A percentile compares a stretch with the other conserved stretches of the same genome.
These are phyloP conservation scores for Ceratocystis lukuohia DNA, from an alignment of 2,329 filamentous ascomycete genomes.

Conservation along the genomic window DNA sequence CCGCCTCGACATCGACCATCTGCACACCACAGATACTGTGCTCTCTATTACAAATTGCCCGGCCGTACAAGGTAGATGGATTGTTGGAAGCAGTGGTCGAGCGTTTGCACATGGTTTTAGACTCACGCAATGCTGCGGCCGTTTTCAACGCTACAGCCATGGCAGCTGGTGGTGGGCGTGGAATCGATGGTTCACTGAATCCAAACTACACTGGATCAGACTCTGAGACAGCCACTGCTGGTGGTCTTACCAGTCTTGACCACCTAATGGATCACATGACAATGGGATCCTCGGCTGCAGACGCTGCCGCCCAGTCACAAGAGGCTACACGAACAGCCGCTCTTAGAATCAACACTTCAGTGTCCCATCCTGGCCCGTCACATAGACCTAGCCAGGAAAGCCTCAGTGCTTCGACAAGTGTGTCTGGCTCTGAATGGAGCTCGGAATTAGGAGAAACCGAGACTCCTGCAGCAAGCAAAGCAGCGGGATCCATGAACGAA, in stretches of 20 bases:
- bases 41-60: conserved; percentile 81
- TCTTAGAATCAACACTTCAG: conserved; percentile 38
- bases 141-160: conserved; percentile 98
- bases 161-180: conserved; percentile 85
- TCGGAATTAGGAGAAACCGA: conserved; percentile 40
- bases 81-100: conserved; percentile 87
- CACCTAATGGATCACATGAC: conserved; percentile 15
- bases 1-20: conserved; percentile 58
- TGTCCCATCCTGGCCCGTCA: conserved; percentile 24
- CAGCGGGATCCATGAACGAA: conserved; percentile 31
- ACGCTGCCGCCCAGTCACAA: conserved; percentile 6
- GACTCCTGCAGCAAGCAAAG: conserved; percentile 27
- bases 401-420: conserved; percentile 37
- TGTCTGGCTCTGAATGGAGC: conserved; percentile 44
- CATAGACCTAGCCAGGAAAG: conserved; percentile 34
- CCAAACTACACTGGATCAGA: conserved; percentile 44
- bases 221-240: conserved; percentile 24
- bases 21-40: conserved; percentile 94
- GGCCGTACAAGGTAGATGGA: conserved; percentile 86
- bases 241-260: conserved; percentile 11
- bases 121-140: conserved; percentile 86
- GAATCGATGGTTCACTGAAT: conserved; percentile 54
- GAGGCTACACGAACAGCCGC: conserved; percentile 28
- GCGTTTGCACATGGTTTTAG: conserved; percentile 73
- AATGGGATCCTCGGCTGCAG: conserved; percentile 8